A percentile compares a stretch with the other conserved stretches of the same genome.
These are phyloP conservation scores for Saccharum spontaneum DNA, from an alignment of 176 grass and related monocot species.

Conservation along the genomic window DNA sequence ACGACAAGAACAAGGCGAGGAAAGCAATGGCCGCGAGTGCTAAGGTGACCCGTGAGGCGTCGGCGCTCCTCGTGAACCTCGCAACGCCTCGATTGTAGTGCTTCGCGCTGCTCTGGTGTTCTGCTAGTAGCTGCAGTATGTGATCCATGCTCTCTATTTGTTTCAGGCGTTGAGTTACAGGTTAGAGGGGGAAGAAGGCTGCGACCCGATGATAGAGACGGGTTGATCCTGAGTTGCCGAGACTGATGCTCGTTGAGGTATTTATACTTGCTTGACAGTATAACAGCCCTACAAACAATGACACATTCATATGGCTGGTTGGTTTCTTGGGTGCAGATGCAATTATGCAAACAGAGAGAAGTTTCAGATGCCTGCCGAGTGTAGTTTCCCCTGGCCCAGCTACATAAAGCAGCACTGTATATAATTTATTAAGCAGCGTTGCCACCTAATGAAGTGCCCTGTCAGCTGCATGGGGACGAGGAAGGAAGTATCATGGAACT, in stretches of 20 bases:
- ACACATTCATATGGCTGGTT: background rate
- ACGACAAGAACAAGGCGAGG: background rate
- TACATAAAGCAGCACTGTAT: background rate
- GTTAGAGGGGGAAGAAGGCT: background rate
- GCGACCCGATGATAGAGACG: background rate
- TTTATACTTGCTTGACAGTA: constrained; percentile 9
- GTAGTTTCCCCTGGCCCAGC: constrained; percentile 2
- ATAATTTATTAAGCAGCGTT: background rate
- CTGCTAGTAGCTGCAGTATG: background rate
- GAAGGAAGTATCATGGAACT: constrained; percentile 26
- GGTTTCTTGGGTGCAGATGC: background rate
- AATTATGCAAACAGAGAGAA: background rate
- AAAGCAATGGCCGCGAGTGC: background rate
- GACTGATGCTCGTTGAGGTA: background rate
- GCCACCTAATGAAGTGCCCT: constrained; percentile 3
- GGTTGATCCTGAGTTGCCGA: background rate
- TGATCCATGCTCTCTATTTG: constrained; percentile 23
- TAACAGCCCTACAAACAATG: background rate
- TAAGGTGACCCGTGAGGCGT: background rate
- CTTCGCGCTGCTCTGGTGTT: background rate
- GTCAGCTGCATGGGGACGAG: background rate
- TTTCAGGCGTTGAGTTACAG: background rate
- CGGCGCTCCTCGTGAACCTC: background rate
- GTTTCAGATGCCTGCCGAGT: constrained; percentile 22
- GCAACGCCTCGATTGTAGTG: background rate